Evolutionary conservation across 2,329 filamentous ascomycete species (phyloP), one percentile per base, ranked within the genome.

Genomic region (Orbilia oligospora): DNA sequence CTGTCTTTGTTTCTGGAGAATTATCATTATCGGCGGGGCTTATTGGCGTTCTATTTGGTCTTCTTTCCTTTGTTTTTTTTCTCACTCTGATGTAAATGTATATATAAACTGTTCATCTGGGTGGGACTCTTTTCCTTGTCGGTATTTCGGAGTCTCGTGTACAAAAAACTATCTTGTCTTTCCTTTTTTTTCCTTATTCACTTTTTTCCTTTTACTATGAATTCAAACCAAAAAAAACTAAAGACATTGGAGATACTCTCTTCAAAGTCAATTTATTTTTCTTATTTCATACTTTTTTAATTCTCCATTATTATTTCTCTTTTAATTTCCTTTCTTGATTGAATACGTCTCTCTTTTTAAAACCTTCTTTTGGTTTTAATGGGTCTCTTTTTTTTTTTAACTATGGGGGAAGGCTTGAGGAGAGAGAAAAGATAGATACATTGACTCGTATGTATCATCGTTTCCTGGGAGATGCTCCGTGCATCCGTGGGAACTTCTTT

Each of bases 101-200:
- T 73, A 73, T 51, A 73, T 67, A 53, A 58, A 38, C 24, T 46
- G 18, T 58, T 69, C 51, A 48, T 46, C 46, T 61, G 56, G 44
- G 46, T 71, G 51, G 55, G 55, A 55, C 48, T 71, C 53, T 22
- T 53, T 36, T 55, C 61, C 38, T 55, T 44, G 20, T 61, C 22
- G 20, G 44, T 58, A 24, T 46, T 22, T 27, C 24, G 68, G 68
- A 71, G 68, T 71, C 68, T 65, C 68, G 68, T 71, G 68, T 71
- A 71, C 30, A 64, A 71, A 71, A 36, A 58, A 69, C 30, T 22
- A 30, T 20, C 10, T 27, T 68, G 30, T 33, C 18, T 33, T 41
- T 63, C 33, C 36, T 55, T 36, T 56, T 67, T 48, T 58, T 61
- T 44, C n/a, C 24, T 12, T n/a, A n/a, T 24, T 41, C 22, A 38